Percentiles rank a stretch among this genome's conserved stretches.
Evolutionary conservation across 148 eudicot genomes (phyloP).

Genomic region (Rhododendron williamsianum): DNA sequence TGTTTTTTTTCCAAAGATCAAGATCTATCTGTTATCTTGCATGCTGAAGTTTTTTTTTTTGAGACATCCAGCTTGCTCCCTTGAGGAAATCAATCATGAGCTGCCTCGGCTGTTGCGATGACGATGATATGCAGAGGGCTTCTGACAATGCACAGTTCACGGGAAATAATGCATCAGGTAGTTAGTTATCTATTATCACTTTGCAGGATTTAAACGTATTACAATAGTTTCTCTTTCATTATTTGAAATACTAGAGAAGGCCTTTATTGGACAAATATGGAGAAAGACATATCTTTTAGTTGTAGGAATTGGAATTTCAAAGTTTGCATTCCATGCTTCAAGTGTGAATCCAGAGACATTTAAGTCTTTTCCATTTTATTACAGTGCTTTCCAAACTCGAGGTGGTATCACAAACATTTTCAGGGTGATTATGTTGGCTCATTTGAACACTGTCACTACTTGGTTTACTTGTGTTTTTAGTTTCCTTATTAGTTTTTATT

Average conservation of each 20-base stretch:
- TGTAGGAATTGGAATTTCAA: background rate
- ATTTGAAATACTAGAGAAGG: background rate
- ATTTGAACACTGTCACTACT: background rate
- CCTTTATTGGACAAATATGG: background rate
- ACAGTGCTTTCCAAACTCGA: background rate
- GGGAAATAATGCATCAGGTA: conserved; percentile 58
- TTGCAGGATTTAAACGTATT: background rate
- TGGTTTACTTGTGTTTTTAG: conserved; percentile 5
- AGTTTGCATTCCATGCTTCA: background rate
- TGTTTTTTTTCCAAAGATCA: background rate
- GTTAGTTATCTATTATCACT: background rate
- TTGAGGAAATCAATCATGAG: background rate
- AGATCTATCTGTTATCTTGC: background rate
- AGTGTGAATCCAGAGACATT: background rate
- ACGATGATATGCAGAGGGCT: conserved; percentile 6
- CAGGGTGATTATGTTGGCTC: background rate
- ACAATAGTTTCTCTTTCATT: background rate
- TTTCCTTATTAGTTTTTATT: background rate
- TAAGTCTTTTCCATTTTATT: background rate
- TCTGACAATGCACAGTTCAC: conserved; percentile 48
- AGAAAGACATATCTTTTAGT: background rate
- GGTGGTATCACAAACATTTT: background rate
- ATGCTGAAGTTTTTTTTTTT: background rate
- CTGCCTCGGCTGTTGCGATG: conserved; percentile 6
- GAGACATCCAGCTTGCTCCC: conserved; percentile 14